Conservation (phyloP, 805 yeast species). For the Tetrapisispora arboricola region DNA sequence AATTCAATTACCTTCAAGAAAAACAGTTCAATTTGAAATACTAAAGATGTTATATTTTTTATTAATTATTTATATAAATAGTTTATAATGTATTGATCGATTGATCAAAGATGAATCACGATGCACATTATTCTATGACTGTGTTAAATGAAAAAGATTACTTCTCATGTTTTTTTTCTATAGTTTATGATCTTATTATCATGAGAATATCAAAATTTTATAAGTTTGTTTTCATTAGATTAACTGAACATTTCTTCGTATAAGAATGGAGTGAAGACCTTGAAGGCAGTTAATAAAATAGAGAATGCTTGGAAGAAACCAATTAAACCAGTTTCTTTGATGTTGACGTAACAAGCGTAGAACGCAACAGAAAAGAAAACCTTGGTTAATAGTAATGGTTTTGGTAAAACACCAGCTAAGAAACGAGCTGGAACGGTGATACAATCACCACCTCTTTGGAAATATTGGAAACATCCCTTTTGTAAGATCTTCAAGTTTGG, state of each 20-base stretch:
- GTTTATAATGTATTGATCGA: slow-evolving; percentile 1
- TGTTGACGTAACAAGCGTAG: slow-evolving; percentile 65
- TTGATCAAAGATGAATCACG: neutral
- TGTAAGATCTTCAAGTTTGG: slow-evolving; percentile 59
- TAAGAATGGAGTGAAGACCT: slow-evolving; percentile 73
- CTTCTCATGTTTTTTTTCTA: slow-evolving; percentile 1
- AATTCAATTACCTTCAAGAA: no score
- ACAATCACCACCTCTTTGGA: slow-evolving; percentile 74
- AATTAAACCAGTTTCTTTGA: slow-evolving; percentile 51
- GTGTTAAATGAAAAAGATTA: neutral
- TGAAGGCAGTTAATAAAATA: slow-evolving; percentile 61
- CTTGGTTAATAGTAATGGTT: slow-evolving; percentile 62
- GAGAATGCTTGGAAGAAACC: slow-evolving; percentile 62
- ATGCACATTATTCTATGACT: neutral
- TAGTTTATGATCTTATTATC: neutral
- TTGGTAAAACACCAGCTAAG: slow-evolving; percentile 70
- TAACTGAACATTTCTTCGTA: slow-evolving; percentile 38
- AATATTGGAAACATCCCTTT: slow-evolving; percentile 81
- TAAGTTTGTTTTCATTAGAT: slow-evolving; percentile 1
- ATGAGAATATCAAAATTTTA: neutral
- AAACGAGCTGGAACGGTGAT: slow-evolving; percentile 71
- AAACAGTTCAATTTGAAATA: neutral
- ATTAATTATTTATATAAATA: slow-evolving; percentile 1
- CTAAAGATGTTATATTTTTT: neutral
- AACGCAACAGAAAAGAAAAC: slow-evolving; percentile 90